Base-by-base conservation (phyloP, 2,329 filamentous ascomycete species). In the Botryotinia calthae region DNA sequence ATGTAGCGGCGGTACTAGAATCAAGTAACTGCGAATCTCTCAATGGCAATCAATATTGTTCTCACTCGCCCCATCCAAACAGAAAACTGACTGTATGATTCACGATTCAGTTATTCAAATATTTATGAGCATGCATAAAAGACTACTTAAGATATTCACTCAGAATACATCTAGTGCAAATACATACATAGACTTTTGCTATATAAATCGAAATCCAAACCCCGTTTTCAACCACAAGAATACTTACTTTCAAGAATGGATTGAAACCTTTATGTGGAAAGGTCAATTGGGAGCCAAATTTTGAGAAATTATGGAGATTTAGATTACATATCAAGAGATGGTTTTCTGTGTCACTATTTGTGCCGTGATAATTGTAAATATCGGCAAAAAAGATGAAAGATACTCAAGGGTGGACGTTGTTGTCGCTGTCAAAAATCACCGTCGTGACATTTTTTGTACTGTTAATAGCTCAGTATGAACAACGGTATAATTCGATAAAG, bases 371-470 rank as follows among this genome's bases (percentile, higher is more conserved):
- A 51, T 7, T n/a, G 1, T n/a, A 0, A n/a, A 7, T 14, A 0
- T 51, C 25, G 12, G 14, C 4, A n/a, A 8, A n/a, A 25, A 25
- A 12, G 2, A 51, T 2, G n/a, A 4, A n/a, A 51, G 0, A 2
- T n/a, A 4, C 12, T n/a, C 1, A 12, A 54, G 0, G 0, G 6
- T n/a, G 25, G 5, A 6, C 0, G 1, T n/a, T 54, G 12, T 4
- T 16, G 12, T n/a, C 48, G n/a, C 25, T 1, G 34, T 9, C 34
- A 37, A 37, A 37, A 37, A 37, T 9, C 1, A 54, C 25, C 5
- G 12, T 16, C 12, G 25, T 16, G 22, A 14, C n/a, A 51, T 16
- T n/a, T 0, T 51, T 7, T 1, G 2, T 44, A 22, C 44, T 10
- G 46, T 4, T 10, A 48, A 1, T 48, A 48, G 1, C 7, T 22